Evolutionary conservation across 1,139 yeast species (phyloP).

Genomic region (Pichia inconspicua): DNA sequence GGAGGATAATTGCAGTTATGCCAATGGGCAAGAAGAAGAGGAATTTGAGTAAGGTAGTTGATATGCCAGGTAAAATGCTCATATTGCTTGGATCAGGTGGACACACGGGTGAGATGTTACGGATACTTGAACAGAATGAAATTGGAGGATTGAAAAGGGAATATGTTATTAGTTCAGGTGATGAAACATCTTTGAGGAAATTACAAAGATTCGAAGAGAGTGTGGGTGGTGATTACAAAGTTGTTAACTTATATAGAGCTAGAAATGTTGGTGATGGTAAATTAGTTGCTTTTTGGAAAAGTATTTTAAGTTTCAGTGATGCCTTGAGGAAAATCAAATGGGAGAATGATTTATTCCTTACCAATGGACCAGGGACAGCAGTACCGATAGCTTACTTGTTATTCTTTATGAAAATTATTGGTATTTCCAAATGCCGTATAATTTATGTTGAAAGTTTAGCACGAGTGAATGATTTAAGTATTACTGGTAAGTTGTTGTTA

Average conservation of each 20-base stretch:
- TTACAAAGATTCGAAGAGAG: slow-evolving; percentile 37
- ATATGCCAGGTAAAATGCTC: slow-evolving; percentile 30
- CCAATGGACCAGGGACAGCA: slow-evolving; percentile 94
- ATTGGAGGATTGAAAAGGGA: slow-evolving; percentile 28
- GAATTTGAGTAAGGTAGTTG: no score
- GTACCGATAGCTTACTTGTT: slow-evolving; percentile 67
- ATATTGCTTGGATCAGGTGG: slow-evolving; percentile 80
- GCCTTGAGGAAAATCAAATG: slow-evolving; percentile 1
- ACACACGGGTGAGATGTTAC: slow-evolving; percentile 91
- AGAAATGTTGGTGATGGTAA: slow-evolving; percentile 66
- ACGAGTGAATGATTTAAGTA: slow-evolving; percentile 65
- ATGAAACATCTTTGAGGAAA: slow-evolving; percentile 45
- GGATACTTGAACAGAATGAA: slow-evolving; percentile 42
- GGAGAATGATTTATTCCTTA: slow-evolving; percentile 47
- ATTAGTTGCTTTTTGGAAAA: slow-evolving; percentile 44
- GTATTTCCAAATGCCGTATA: slow-evolving; percentile 48
- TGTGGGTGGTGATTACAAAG: slow-evolving; percentile 16
- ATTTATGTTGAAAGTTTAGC: slow-evolving; percentile 87
- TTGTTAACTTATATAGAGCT: slow-evolving; percentile 56
- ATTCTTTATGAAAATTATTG: slow-evolving; percentile 46
- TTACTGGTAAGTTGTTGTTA: slow-evolving; percentile 64
- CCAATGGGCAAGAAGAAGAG: neutral
- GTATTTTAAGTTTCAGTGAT: slow-evolving; percentile 34
- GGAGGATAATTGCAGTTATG: slow-evolving; percentile 12
- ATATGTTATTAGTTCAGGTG: slow-evolving; percentile 51